Evolutionary conservation across 1,284 basidiomycete species (phyloP), one percentile per base, ranked within the genome.

Genomic region (Trichosporon sp.): DNA sequence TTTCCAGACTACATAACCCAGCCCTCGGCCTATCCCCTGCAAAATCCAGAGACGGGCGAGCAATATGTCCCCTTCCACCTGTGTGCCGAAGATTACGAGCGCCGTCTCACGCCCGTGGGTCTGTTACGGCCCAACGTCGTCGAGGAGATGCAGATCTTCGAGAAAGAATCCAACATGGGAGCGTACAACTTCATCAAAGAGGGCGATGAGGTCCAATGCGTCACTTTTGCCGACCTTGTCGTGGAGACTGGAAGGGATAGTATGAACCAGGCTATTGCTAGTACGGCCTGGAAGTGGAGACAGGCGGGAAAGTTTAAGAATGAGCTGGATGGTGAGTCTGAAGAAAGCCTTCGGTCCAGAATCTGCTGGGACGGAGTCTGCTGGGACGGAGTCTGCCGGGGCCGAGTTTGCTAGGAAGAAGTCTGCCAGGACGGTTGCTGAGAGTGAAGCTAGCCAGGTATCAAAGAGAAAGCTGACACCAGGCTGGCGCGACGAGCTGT

Each of bases 401-500:
- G 32, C 32, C 32, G 32, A 32, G 32, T n/a, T n/a, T n/a, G n/a
- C n/a, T n/a, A n/a, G n/a, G n/a, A n/a, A n/a, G n/a, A n/a, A n/a
- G n/a, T n/a, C n/a, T n/a, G n/a, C n/a, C n/a, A n/a, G n/a, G n/a
- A n/a, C n/a, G n/a, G n/a, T n/a, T n/a, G n/a, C n/a, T n/a, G n/a
- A n/a, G n/a, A n/a, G n/a, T n/a, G n/a, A n/a, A n/a, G n/a, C n/a
- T n/a, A n/a, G n/a, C n/a, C n/a, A n/a, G n/a, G n/a, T n/a, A n/a
- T 32, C 32, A 11, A 32, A 19, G 10, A 13, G 37, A n/a, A 25
- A 29, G 13, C 52, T 63, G 46, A 65, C 52, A n/a, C 2, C 61
- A 78, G 82, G 92, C 64, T 96, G 94, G 93, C 83, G 93, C 58
- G 82, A 85, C 61, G 93, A 97, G 82, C 78, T 86, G 74, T 96